Percentiles rank a stretch among this genome's conserved stretches.
These are phyloP conservation scores for Phalaenopsis hybrid DNA, from an alignment of 116 monocot species.

Conservation along the genomic window DNA sequence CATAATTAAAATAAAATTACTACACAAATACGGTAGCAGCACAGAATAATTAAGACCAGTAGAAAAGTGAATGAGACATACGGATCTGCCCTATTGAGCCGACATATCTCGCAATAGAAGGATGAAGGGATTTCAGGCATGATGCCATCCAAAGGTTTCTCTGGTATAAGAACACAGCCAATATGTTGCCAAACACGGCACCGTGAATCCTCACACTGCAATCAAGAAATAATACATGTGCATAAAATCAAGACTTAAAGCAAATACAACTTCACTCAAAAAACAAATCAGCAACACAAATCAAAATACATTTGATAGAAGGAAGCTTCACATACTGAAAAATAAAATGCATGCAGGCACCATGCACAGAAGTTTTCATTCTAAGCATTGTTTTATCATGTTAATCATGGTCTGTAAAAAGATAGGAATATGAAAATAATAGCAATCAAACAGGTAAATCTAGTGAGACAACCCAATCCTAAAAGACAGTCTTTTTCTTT, in stretches of 20 bases:
- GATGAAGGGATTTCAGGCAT: constrained; percentile 35
- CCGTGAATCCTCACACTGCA: constrained; percentile 72
- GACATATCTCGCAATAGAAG: constrained; percentile 85
- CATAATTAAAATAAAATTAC: background rate
- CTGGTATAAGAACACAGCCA: constrained; percentile 72
- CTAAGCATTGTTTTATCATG: background rate
- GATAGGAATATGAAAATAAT: background rate
- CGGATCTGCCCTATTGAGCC: constrained; percentile 79
- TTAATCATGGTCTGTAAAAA: background rate
- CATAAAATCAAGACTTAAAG: background rate
- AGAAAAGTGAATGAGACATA: constrained; percentile 32
- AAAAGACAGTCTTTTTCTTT: background rate
- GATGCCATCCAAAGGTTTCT: constrained; percentile 50
- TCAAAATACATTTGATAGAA: background rate
- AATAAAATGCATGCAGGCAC: background rate
- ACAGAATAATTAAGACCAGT: background rate
- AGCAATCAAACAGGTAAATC: background rate
- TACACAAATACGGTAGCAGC: background rate
- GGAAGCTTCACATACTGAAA: background rate
- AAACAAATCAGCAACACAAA: background rate
- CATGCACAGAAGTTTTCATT: background rate
- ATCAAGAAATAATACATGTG: constrained; percentile 6
- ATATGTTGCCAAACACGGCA: constrained; percentile 82
- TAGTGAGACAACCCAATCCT: background rate
- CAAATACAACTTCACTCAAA: background rate